These are phyloP conservation scores for Diatrype stigma DNA, from an alignment of 2,329 filamentous ascomycete genomes.

Conservation along the genomic window DNA sequence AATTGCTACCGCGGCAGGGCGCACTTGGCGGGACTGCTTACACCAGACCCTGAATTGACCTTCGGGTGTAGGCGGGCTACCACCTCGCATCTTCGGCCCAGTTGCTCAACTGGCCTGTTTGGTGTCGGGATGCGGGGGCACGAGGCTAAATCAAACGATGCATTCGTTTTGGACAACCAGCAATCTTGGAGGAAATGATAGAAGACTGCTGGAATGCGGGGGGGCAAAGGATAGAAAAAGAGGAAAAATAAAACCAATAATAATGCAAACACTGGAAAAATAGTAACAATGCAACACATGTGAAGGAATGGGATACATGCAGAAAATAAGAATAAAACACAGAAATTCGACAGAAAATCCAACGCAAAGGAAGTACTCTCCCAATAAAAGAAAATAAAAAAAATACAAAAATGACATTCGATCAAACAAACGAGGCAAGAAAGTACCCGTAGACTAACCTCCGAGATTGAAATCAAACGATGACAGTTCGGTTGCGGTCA, in stretches of 20 bases:
- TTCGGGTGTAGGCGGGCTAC: background rate
- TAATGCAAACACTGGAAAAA: too few relatives aligned
- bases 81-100: background rate
- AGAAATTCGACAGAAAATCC: too few relatives aligned
- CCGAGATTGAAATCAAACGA: constrained; percentile 24
- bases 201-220: too few relatives aligned
- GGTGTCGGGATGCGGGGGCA: background rate
- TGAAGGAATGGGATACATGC: too few relatives aligned
- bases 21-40: background rate
- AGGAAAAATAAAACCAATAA: too few relatives aligned
- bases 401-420: background rate
- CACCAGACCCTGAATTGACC: background rate
- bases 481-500: constrained; percentile 16
- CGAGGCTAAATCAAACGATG: background rate
- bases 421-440: constrained; percentile 6
- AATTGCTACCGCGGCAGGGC: background rate
- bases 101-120: too few relatives aligned
- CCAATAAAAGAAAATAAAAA: background rate
- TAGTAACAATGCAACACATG: too few relatives aligned
- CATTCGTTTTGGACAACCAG: background rate
- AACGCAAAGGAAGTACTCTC: too few relatives aligned
- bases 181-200: too few relatives aligned
- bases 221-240: too few relatives aligned
- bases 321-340: too few relatives aligned
- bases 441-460: constrained; percentile 20